Base-by-base conservation (phyloP, 345 rosid species). In the Eucalyptus grandis region DNA sequence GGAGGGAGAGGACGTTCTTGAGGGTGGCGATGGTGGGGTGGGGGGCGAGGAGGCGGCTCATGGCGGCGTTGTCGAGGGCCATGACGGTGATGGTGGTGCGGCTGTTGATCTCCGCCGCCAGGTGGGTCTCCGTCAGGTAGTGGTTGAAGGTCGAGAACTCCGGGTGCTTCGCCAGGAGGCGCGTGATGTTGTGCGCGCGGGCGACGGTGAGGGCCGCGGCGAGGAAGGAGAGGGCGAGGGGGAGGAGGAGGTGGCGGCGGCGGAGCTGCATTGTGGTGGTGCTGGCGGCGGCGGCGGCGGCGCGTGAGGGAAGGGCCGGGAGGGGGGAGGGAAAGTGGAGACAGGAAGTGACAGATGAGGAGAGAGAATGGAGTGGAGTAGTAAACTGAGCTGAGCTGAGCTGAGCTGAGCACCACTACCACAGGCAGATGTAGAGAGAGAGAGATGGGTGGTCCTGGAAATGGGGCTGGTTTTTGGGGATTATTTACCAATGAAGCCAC, bases 1-100 rank as follows among this genome's bases (percentile, higher is more conserved):
- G 99, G 92, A 95, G 96, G 90, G 99, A 96, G 90, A 98, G 98
- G 90, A 96, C 91, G 97, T 96, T 97, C 46, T 95, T 97, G 90
- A 98, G 37, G 91, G 98, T 94, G 92, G 92, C 89, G 94, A 97
- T 91, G 54, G 99, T 86, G 60, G 95, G 96, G 89, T 94, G 93
- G 65, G 92, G 92, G 21, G 94, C 88, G 92, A 96, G 97, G 56
- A 98, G 89, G 9, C 88, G 88, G 60, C 94, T 87, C 99, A 98
- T 98, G 91, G 95, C 99, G 81, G 94, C 91, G 93, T 98, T 96
- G 91, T 95, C 97, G 65, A 98, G 90, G 91, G 98, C 99, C 91
- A 95, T 93, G 53, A 97, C 97, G 81, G 99, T 97, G 92, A 98
- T 93, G 90, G 99, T 98, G 60, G 95, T 95, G 83, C 94, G 93